These are phyloP conservation scores for Alternaria postmessia DNA, from an alignment of 2,329 filamentous ascomycete genomes.

Conservation along the genomic window DNA sequence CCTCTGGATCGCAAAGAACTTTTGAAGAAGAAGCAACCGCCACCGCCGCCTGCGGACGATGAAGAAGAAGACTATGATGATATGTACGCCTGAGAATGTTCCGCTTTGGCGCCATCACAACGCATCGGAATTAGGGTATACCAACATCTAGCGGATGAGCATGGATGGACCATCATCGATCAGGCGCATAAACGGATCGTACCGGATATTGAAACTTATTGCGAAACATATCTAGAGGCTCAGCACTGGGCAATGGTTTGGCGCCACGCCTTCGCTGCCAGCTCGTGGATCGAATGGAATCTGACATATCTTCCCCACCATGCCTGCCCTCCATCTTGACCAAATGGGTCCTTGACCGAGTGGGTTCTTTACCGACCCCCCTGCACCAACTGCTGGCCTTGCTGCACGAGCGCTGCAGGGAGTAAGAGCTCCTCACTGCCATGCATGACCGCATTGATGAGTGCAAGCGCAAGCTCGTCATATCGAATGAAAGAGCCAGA, in stretches of 20 bases:
- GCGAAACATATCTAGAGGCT: background rate
- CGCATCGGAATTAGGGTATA: slow-evolving; percentile 14
- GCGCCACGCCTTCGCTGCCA: slow-evolving; percentile 5
- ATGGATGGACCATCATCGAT: background rate
- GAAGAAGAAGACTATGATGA: slow-evolving; percentile 62
- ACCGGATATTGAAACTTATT: background rate
- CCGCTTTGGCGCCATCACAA: slow-evolving; percentile 5
- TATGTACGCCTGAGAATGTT: slow-evolving; percentile 54
- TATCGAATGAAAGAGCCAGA: slow-evolving; percentile 26
- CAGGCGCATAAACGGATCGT: background rate
- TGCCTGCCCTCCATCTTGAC: background rate
- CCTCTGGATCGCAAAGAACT: slow-evolving; percentile 68
- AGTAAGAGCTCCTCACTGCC: slow-evolving; percentile 23
- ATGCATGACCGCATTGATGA: slow-evolving; percentile 21
- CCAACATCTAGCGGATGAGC: slow-evolving; percentile 6
- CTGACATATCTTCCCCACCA: background rate
- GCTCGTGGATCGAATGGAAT: slow-evolving; percentile 3
- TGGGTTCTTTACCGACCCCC: background rate
- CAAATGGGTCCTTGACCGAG: background rate
- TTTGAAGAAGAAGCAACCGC: slow-evolving; percentile 60
- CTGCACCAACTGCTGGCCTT: slow-evolving; percentile 13
- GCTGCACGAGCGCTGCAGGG: slow-evolving; percentile 10
- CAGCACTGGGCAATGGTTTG: background rate
- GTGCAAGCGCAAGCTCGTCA: slow-evolving; percentile 28
- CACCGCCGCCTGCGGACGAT: slow-evolving; percentile 57